Conservation (phyloP, 2,329 filamentous ascomycete species). For the Pezicula carpinea region DNA sequence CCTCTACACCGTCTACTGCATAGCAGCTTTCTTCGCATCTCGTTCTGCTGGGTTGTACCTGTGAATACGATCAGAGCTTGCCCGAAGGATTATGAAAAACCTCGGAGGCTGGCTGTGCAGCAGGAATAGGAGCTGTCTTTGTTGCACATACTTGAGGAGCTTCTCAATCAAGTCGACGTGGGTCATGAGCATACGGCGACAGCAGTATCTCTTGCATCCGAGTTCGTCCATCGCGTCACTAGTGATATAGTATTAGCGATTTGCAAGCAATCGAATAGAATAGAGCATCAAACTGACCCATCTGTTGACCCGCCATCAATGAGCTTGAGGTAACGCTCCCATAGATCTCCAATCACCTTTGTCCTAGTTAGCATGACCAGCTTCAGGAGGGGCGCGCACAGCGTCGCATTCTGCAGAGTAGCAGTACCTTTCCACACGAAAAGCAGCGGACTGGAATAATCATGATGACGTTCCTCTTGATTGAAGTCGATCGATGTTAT, state of each 20-base stretch:
- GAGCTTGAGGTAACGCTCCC: conserved; percentile 90
- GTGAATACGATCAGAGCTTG: conserved; percentile 12
- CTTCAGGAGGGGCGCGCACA: conserved; percentile 7
- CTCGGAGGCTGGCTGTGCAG: neutral
- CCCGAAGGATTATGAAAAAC: conserved; percentile 2
- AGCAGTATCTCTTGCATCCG: conserved; percentile 94
- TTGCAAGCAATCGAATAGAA: conserved; percentile 1
- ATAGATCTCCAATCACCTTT: conserved; percentile 93
- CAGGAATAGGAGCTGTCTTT: neutral
- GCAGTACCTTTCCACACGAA: conserved; percentile 91
- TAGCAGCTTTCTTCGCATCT: conserved; percentile 35
- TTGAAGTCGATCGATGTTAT: conserved; percentile 1
- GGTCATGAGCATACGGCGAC: conserved; percentile 98
- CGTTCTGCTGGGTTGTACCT: conserved; percentile 46
- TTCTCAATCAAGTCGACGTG: conserved; percentile 99
- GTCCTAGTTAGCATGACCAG: conserved; percentile 9
- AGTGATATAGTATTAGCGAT: conserved; percentile 14
- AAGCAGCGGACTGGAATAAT: conserved; percentile 99
- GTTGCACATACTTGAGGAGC: conserved; percentile 70
- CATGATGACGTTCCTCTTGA: conserved; percentile 54
- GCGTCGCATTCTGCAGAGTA: conserved; percentile 3
- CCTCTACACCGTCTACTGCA: conserved; percentile 16
- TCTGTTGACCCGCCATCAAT: conserved; percentile 74
- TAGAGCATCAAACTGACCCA: conserved; percentile 51
- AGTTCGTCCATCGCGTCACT: conserved; percentile 96